Conservation (phyloP, 1,284 basidiomycete species). For the Ganoderma meredithae region DNA sequence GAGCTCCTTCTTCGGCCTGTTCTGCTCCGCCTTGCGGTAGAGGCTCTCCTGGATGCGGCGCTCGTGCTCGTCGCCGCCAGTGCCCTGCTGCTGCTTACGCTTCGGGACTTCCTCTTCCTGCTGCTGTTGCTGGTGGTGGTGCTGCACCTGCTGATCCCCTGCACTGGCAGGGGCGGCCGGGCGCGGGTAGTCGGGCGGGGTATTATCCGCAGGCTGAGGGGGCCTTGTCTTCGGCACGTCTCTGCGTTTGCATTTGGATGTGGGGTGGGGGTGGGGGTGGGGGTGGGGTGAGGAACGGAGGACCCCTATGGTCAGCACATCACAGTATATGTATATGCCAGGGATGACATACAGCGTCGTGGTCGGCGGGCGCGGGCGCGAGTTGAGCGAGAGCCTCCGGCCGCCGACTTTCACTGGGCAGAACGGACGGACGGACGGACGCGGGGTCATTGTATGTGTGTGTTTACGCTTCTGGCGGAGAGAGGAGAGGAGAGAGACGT, state of each 20-base stretch:
- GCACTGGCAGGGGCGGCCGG: slow-evolving; percentile 63
- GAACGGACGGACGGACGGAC: neutral
- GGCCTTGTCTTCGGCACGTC: slow-evolving; percentile 38
- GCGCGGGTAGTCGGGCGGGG: slow-evolving; percentile 65
- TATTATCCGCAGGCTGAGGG: slow-evolving; percentile 28
- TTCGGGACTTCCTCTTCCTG: slow-evolving; percentile 60
- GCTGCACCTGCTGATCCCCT: slow-evolving; percentile 44
- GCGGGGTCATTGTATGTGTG: neutral
- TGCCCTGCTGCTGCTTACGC: slow-evolving; percentile 51
- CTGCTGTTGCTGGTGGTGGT: slow-evolving; percentile 47
- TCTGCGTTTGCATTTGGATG: slow-evolving; percentile 36
- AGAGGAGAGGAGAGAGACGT: slow-evolving; percentile 12
- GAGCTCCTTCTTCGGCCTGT: slow-evolving; percentile 57
- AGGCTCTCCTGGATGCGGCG: slow-evolving; percentile 56
- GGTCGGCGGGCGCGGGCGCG: slow-evolving; percentile 48
- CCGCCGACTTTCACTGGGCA: slow-evolving; percentile 70
- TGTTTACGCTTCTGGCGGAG: neutral
- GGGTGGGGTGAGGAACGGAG: neutral
- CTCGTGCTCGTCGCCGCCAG: slow-evolving; percentile 53
- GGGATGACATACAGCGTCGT: slow-evolving; percentile 45
- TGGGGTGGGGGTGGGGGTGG: neutral
- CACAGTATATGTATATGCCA: slow-evolving; percentile 2
- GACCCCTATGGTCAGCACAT: neutral
- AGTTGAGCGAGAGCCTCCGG: slow-evolving; percentile 61
- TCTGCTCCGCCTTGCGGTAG: slow-evolving; percentile 58